Conservation (phyloP, 352 stramenopile species). For the Phytophthora vignae region DNA sequence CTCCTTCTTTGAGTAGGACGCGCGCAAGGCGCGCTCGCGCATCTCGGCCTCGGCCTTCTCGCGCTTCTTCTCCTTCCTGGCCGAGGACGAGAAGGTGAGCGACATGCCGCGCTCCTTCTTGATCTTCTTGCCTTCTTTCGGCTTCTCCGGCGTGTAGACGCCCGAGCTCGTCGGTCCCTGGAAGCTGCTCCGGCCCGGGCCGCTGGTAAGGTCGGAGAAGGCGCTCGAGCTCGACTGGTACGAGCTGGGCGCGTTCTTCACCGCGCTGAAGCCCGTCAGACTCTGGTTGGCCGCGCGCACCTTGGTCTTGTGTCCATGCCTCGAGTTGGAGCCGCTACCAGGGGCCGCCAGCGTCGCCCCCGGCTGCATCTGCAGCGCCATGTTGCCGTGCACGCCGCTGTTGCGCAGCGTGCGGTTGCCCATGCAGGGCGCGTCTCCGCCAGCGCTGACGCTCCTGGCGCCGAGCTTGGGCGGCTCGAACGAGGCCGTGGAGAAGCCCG, state of each 20-base stretch:
- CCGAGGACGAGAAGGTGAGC: slow-evolving; percentile 53
- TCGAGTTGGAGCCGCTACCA: slow-evolving; percentile 2
- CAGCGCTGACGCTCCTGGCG: slow-evolving; percentile 39
- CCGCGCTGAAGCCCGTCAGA: slow-evolving; percentile 23
- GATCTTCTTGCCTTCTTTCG: slow-evolving; percentile 38
- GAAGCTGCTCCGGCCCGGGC: neutral
- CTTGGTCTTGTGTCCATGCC: slow-evolving; percentile 21
- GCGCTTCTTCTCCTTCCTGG: slow-evolving; percentile 43
- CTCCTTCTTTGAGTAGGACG: slow-evolving; percentile 54
- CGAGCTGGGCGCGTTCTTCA: slow-evolving; percentile 27
- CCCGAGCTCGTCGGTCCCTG: neutral
- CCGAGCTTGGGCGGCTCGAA: slow-evolving; percentile 43
- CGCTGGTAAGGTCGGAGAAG: slow-evolving; percentile 19
- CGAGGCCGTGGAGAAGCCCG: slow-evolving; percentile 35
- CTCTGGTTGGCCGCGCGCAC: slow-evolving; percentile 27
- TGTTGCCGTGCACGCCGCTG: slow-evolving; percentile 39
- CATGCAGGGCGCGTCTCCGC: slow-evolving; percentile 29
- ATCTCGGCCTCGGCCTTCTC: slow-evolving; percentile 17
- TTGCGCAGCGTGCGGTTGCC: slow-evolving; percentile 28
- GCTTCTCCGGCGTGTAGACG: slow-evolving; percentile 33
- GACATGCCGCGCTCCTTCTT: slow-evolving; percentile 57
- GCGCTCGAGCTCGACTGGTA: slow-evolving; percentile 35
- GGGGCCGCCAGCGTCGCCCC: slow-evolving; percentile 10
- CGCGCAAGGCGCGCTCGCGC: slow-evolving; percentile 11
- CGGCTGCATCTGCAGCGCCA: slow-evolving; percentile 28